phyloP scores from a whole-genome alignment of 768 basidiomycete genomes.

The Naematelia encephala region DNA sequence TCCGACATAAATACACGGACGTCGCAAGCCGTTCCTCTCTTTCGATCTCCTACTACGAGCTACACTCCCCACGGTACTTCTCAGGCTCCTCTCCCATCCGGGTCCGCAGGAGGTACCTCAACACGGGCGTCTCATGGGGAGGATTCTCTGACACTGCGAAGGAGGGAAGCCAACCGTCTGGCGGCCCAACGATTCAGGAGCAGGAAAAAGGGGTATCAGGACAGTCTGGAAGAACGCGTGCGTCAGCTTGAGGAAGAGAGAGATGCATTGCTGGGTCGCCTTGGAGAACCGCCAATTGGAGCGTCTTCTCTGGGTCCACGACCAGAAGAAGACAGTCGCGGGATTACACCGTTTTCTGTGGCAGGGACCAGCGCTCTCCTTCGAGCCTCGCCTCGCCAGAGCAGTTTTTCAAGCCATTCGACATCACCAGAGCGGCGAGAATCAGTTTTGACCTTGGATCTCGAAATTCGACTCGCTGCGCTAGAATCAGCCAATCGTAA shows the following conservation, averaged over 20 bases:
- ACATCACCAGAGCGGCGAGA: slow-evolving; percentile 17
- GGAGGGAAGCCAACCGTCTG: slow-evolving; percentile 48
- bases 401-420: neutral
- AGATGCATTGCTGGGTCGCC: slow-evolving; percentile 19
- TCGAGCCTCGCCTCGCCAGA: neutral
- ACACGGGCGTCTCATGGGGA: slow-evolving; percentile 4
- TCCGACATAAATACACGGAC: neutral
- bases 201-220: slow-evolving; percentile 49
- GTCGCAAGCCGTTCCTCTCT: neutral
- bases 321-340: slow-evolving; percentile 6
- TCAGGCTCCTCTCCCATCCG: neutral
- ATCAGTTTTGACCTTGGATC: slow-evolving; percentile 5
- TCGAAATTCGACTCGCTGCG: slow-evolving; percentile 23
- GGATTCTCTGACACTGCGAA: slow-evolving; percentile 15
- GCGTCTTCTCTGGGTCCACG: slow-evolving; percentile 2
- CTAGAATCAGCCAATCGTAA: slow-evolving; percentile 30
- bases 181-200: slow-evolving; percentile 48
- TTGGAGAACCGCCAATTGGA: slow-evolving; percentile 17
- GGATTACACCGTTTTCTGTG: neutral
- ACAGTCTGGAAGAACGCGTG: slow-evolving; percentile 42
- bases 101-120: neutral
- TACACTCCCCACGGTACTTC: neutral
- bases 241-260: slow-evolving; percentile 39
- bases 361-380: neutral
- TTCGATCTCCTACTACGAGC: neutral